Evolutionary conservation across 2,329 filamentous ascomycete genomes (phyloP).

Genomic region (Penicillium sp.): DNA sequence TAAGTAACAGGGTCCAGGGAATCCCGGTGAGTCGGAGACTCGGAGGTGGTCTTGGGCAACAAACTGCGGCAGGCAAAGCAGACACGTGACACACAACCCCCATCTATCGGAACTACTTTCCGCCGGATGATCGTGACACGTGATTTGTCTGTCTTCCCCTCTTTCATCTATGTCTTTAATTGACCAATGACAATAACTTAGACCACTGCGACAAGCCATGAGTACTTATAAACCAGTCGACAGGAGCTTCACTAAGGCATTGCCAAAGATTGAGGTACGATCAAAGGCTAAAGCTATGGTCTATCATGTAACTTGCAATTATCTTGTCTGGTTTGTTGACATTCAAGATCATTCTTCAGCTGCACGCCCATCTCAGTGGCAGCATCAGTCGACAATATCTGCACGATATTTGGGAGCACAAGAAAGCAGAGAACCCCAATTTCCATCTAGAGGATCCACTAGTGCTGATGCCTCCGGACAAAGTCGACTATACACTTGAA

Average conservation of each 20-base stretch:
- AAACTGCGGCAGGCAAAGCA: too few species aligned
- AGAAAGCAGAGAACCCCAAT: conserved; percentile 49
- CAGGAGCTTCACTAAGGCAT: conserved; percentile 28
- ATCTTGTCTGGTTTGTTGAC: conserved; percentile 3
- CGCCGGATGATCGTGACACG: too few species aligned
- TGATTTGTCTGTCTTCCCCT: too few species aligned
- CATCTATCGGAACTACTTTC: not conserved
- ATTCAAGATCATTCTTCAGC: conserved; percentile 50
- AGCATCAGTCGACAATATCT: conserved; percentile 70
- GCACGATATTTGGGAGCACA: conserved; percentile 67
- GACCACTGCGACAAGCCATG: too few species aligned
- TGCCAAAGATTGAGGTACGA: conserved; percentile 40
- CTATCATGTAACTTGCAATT: not conserved
- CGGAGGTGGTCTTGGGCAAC: too few species aligned
- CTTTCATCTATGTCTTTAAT: too few species aligned
- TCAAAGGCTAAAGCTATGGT: too few species aligned
- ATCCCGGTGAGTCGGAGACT: too few species aligned
- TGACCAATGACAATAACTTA: too few species aligned
- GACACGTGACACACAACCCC: too few species aligned
- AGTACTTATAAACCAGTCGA: conserved; percentile 28
- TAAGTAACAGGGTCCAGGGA: too few species aligned
- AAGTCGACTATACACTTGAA: conserved; percentile 66
- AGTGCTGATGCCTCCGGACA: conserved; percentile 64
- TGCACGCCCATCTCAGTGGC: conserved; percentile 76
- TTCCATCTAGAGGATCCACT: conserved; percentile 65